phyloP scores from a whole-genome alignment of 1,284 basidiomycete species.

The Abortiporus biennis region DNA sequence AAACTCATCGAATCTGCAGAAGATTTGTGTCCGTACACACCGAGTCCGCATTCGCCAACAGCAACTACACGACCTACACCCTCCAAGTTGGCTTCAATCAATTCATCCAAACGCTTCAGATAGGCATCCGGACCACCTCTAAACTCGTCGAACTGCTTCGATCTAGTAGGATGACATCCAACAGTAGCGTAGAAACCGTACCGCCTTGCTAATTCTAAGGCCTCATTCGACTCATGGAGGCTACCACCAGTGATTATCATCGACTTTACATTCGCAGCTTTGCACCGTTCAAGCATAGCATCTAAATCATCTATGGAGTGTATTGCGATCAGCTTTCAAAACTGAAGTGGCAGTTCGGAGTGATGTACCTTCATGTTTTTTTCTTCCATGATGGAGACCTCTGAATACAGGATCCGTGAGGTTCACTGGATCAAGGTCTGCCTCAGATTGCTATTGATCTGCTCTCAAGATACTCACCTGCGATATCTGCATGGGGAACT shows the following conservation, averaged over 20 bases:
- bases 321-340: not conserved
- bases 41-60: conserved; percentile 84
- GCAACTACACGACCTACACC: conserved; percentile 64
- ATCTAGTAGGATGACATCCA: conserved; percentile 87
- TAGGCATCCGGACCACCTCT: conserved; percentile 61
- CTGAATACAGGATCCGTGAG: conserved; percentile 58
- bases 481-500: conserved; percentile 31
- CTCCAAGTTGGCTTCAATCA: conserved; percentile 50
- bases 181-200: conserved; percentile 70
- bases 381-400: conserved; percentile 45
- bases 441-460: conserved; percentile 1
- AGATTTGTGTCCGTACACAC: conserved; percentile 38
- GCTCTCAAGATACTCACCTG: conserved; percentile 31
- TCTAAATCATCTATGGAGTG: conserved; percentile 59
- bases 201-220: conserved; percentile 56
- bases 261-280: conserved; percentile 60
- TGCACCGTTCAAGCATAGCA: conserved; percentile 55
- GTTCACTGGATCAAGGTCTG: conserved; percentile 36
- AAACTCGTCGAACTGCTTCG: conserved; percentile 65
- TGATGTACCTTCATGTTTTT: conserved; percentile 46
- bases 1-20: conserved; percentile 1
- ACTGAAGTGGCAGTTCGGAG: not conserved
- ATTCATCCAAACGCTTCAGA: conserved; percentile 49
- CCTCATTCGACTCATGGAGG: conserved; percentile 59
- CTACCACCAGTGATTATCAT: conserved; percentile 83